Base-by-base conservation (phyloP, 805 yeast genomes). In the Kluyveromyces wickerhamii region DNA sequence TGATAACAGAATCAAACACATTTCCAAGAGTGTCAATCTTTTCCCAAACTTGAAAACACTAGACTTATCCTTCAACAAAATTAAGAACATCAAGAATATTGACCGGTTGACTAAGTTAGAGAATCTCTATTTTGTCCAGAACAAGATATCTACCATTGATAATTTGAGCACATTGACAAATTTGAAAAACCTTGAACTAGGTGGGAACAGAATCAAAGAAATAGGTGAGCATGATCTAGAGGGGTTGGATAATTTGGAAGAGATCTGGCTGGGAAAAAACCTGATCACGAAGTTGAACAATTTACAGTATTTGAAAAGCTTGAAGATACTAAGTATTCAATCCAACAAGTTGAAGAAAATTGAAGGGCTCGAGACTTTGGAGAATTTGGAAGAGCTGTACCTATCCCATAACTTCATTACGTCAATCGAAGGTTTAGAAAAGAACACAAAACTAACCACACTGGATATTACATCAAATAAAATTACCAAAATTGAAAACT, bases 181-280 rank as follows among this genome's bases (percentile, higher is more conserved):
- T 13, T 59, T 92, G 43, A 71, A 61, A 34, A 82, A 80, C 45
- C 62, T 92, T 36, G 98, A 92, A 59, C 66, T 92, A 26, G 98
- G 97, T 9, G 98, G 96, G 16, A 92, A 92, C 59, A 57, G 49
- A 26, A 75, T 82, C 29, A 52, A 63, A 20, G 80, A 76, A 42
- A 44, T 59, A 8, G 51, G 37, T 12, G 39, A 39, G 3, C 48
- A 47, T 19, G 73, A 74, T 26, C 53, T 88, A 45, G 67, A 69
- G 14, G 57, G 61, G 0, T 63, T 89, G 39, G 62, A 59, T 0
- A 71, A 68, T 32, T 60, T 92, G 28, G 72, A 74, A 43, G 82
- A 88, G 52, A 63, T 92, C 29, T 92, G 97, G 98, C 65, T 92
- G 27, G 98, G 97, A 29, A 86, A 87, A 52, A 92, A 92, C 59